Base-by-base conservation (phyloP, 2,329 filamentous ascomycete genomes). In the Coniochaeta sp. region DNA sequence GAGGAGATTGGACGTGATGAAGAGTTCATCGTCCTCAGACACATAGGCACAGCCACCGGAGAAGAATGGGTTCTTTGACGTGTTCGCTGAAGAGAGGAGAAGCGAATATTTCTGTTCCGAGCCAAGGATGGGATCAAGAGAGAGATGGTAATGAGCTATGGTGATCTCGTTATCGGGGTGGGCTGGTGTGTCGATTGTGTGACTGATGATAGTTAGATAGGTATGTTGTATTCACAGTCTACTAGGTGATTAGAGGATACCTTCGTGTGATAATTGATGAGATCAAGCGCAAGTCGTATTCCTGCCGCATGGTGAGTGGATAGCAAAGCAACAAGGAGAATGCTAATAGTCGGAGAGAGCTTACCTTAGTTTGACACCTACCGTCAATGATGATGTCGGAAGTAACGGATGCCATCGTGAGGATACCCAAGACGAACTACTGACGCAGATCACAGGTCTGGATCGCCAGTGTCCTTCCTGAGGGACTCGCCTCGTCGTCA, bases 51-150 rank as follows among this genome's bases (percentile, higher is more conserved):
- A 80, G 5, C 74, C 77, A 55, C 72, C 71, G 64, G 77, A 70
- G 64, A 81, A 82, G 65, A 81, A 77, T 8, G 77, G 74, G 42
- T 75, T 79, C 17, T 71, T 70, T 26, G 75, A 75, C 6, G 70
- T 66, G 28, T 73, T 70, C 4, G 68, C 64, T 0, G 77, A 74
- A 5, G 75, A 75, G 28, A 80, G 70, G 9, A 81, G 68, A 16
- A 78, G 72, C 3, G 76, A 75, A 58, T 74, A 73, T 1, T 62
- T 69, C 7, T 74, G 72, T 4, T 40, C 16, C 38, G 17, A 4
- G 9, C 75, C 74, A 40, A 74, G 66, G 5, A 80, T 58, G 0
- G 61, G 59, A n/a, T 47, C 58, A 58, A 80, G 74, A n/a, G 65
- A 65, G 3, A 67, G 57, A 44, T 77, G 69, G 60, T 80, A 76